phyloP scores from a whole-genome alignment of 352 stramenopile genomes.

The Phytophthora colocasiae region DNA sequence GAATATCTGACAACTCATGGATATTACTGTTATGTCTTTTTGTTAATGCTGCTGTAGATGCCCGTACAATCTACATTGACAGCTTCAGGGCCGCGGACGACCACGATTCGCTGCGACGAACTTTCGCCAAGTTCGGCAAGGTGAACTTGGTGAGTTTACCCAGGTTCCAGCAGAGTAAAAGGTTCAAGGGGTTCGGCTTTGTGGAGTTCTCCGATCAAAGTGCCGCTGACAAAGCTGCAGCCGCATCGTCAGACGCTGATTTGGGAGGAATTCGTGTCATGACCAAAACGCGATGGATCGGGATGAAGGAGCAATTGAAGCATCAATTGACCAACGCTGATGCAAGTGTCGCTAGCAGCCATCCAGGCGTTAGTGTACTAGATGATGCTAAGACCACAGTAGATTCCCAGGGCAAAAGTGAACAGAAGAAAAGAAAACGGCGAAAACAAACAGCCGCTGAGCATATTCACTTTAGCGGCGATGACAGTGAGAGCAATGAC shows the following conservation, averaged over 20 bases:
- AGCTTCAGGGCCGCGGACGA: conserved; percentile 63
- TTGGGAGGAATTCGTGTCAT: conserved; percentile 59
- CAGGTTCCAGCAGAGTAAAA: conserved; percentile 66
- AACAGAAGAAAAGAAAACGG: conserved; percentile 35
- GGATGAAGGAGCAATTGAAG: conserved; percentile 77
- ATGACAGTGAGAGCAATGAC: conserved; percentile 16
- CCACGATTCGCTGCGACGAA: conserved; percentile 70
- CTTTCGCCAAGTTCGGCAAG: conserved; percentile 71
- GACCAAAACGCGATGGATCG: conserved; percentile 62
- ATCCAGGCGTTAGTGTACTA: background rate
- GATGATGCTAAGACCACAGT: background rate
- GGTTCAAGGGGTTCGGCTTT: conserved; percentile 88
- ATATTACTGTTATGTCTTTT: background rate
- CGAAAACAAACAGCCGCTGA: conserved; percentile 17
- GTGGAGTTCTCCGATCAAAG: conserved; percentile 68
- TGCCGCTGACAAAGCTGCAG: conserved; percentile 36
- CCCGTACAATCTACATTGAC: conserved; percentile 78
- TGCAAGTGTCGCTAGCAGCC: conserved; percentile 2
- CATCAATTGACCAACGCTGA: conserved; percentile 33
- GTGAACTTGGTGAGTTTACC: conserved; percentile 82
- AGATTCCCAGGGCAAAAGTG: conserved; percentile 23
- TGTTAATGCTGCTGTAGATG: conserved; percentile 34
- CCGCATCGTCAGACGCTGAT: conserved; percentile 21
- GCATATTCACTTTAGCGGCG: conserved; percentile 56
- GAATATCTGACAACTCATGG: background rate